A percentile compares a stretch with the other conserved stretches of the same genome.
Conservation (phyloP, 192 early-diverging fungal species). For the Diversispora eburnea region DNA sequence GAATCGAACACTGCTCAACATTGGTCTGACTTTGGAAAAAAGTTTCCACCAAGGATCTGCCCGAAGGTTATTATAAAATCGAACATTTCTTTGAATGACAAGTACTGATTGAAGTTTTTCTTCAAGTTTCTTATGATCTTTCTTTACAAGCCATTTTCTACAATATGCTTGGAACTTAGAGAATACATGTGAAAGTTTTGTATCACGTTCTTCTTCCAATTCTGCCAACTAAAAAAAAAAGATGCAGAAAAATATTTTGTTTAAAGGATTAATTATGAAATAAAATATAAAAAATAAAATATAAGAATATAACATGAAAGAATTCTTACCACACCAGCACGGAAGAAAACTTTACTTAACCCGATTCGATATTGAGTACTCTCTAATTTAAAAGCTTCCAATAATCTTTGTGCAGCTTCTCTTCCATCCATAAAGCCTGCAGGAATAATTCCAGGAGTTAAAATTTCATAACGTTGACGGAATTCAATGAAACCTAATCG, state of each 20-base stretch:
- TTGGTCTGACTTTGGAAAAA: slow-evolving; percentile 87
- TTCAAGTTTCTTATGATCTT: slow-evolving; percentile 44
- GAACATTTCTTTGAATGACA: slow-evolving; percentile 92
- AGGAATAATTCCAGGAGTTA: slow-evolving; percentile 74
- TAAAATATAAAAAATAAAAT: slow-evolving; percentile 4
- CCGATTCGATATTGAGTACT: slow-evolving; percentile 83
- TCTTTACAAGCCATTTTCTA: slow-evolving; percentile 79
- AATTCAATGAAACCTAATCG: slow-evolving; percentile 90
- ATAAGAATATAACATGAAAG: neutral
- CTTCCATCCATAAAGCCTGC: slow-evolving; percentile 87
- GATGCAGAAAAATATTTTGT: slow-evolving; percentile 3
- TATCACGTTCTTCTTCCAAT: slow-evolving; percentile 88
- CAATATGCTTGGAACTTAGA: slow-evolving; percentile 82
- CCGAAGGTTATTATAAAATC: slow-evolving; percentile 81
- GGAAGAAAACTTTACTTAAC: slow-evolving; percentile 94
- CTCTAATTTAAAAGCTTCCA: slow-evolving; percentile 76
- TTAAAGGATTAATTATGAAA: neutral
- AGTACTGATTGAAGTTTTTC: slow-evolving; percentile 81
- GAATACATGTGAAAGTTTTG: slow-evolving; percentile 78
- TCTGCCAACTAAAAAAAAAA: slow-evolving; percentile 65
- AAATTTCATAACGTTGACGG: slow-evolving; percentile 88
- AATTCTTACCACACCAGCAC: slow-evolving; percentile 77
- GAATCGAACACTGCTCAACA: slow-evolving; percentile 74
- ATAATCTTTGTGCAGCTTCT: slow-evolving; percentile 73
- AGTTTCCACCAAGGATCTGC: slow-evolving; percentile 98